Evolutionary conservation across 441 rosid species (phyloP).

Genomic region (Pelargonium fulgidum): DNA sequence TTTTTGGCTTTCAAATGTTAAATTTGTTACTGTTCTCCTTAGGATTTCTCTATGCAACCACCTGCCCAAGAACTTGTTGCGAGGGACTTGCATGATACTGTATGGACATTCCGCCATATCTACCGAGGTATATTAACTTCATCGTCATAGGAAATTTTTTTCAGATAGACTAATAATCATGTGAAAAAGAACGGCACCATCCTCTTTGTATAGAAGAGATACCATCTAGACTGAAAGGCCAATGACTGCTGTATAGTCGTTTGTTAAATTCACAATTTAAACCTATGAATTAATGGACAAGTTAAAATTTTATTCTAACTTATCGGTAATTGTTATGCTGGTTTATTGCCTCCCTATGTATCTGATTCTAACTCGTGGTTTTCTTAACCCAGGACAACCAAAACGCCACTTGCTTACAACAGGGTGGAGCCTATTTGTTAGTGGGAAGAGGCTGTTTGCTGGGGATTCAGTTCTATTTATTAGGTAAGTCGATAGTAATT

Average conservation of each 20-base stretch:
- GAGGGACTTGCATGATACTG: constrained; percentile 75
- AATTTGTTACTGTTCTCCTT: constrained; percentile 10
- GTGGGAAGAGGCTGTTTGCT: constrained; percentile 84
- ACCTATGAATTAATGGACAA: background rate
- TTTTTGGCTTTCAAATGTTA: constrained; percentile 12
- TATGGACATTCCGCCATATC: constrained; percentile 89
- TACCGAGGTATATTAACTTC: constrained; percentile 52
- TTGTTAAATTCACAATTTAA: background rate
- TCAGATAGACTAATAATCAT: background rate
- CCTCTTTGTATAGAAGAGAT: background rate
- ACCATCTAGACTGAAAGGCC: background rate
- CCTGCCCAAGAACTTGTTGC: constrained; percentile 89
- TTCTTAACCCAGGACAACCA: constrained; percentile 64
- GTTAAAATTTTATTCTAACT: no score
- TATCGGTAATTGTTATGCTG: background rate
- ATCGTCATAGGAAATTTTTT: background rate
- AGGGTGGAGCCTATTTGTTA: constrained; percentile 93
- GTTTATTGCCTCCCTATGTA: constrained; percentile 1
- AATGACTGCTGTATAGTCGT: background rate
- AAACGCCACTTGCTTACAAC: constrained; percentile 92
- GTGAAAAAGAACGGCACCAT: background rate
- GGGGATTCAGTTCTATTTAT: constrained; percentile 93
- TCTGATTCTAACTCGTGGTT: constrained; percentile 16
- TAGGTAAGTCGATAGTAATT: constrained; percentile 37
- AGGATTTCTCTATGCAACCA: constrained; percentile 93